Base-by-base conservation (phyloP, 192 early-diverging fungal species). In the Umbelopsis sp. region DNA sequence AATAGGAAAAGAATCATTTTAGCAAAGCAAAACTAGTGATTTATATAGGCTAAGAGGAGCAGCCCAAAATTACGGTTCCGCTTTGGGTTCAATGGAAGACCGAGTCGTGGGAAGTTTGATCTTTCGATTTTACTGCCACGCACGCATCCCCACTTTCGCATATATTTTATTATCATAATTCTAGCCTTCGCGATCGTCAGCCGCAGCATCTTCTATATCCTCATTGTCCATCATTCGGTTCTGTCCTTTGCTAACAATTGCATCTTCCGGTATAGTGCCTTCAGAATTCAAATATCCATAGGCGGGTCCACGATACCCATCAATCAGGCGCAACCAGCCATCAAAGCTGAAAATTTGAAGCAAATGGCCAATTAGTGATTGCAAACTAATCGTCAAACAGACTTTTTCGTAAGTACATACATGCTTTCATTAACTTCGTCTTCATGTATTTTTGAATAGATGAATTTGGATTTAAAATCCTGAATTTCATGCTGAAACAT, bases 391-490 rank as follows among this genome's bases (percentile, higher is more conserved):
- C 6, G 37, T 41, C 5, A 41, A 41, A 41, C 0, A 41, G 37
- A 41, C 37, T 30, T 1, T 44, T 21, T 27, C 0, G 1, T 21
- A 4, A 9, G 30, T 25, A 77, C 75, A 75, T 85, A 95, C 80
- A 78, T 77, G 22, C 74, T 71, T 12, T 91, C 88, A 4, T 75
- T 71, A 52, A 84, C 51, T 83, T 99, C 98, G 15, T 91, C 90
- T 49, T 88, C 79, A 53, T 90, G 83, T 23, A 98, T 92, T 18
- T 85, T 83, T 21, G 85, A 80, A 81, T 97, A 96, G 71, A 99
- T 97, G 74, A 83, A 94, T 78, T 93, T 82, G 71, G 94, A 82
- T 82, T 95, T 97, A 73, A 99, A 98, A 37, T 78, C 80, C 10
- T 91, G 86, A 67, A 99, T 96, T 65, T 85, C 80, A 12, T 86